These are phyloP conservation scores for Yamadazyma triangularis DNA, from an alignment of 1,139 yeast species.

Conservation along the genomic window DNA sequence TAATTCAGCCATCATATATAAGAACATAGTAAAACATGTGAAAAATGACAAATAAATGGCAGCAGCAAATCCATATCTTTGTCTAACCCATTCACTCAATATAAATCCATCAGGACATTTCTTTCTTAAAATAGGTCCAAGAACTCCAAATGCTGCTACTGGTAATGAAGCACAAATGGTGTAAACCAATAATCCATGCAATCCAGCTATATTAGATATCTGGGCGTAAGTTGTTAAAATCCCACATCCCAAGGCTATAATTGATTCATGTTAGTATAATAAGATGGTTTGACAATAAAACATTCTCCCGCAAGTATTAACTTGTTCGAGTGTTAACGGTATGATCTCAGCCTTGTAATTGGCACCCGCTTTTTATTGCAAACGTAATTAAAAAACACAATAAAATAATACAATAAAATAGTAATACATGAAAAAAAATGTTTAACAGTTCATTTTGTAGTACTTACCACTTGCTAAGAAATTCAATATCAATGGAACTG, in stretches of 20 bases:
- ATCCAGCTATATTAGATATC: slow-evolving; percentile 80
- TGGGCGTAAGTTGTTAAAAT: slow-evolving; percentile 80
- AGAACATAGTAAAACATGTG: slow-evolving; percentile 79
- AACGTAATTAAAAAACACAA: background rate
- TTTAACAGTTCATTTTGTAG: slow-evolving; percentile 7
- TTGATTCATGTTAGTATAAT: slow-evolving; percentile 9
- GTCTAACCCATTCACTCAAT: slow-evolving; percentile 91
- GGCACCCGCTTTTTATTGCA: slow-evolving; percentile 47
- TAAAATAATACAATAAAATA: no score
- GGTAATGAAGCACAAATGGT: slow-evolving; percentile 82
- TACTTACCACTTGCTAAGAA: slow-evolving; percentile 88
- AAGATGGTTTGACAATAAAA: slow-evolving; percentile 13
- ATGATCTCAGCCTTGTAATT: slow-evolving; percentile 55
- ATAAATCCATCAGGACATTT: slow-evolving; percentile 90
- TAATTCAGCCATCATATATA: slow-evolving; percentile 85
- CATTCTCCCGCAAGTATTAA: slow-evolving; percentile 85
- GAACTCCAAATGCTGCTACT: slow-evolving; percentile 69
- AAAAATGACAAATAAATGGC: slow-evolving; percentile 75
- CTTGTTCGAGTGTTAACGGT: slow-evolving; percentile 89
- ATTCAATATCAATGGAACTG: slow-evolving; percentile 77
- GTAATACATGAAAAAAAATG: background rate
- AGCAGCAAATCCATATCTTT: slow-evolving; percentile 68
- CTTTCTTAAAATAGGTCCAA: slow-evolving; percentile 77
- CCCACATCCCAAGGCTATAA: slow-evolving; percentile 84
- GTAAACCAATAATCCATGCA: slow-evolving; percentile 84